These are phyloP conservation scores for Clohesyomyces aquaticus DNA, from an alignment of 495 filamentous ascomycete species.

Conservation along the genomic window DNA sequence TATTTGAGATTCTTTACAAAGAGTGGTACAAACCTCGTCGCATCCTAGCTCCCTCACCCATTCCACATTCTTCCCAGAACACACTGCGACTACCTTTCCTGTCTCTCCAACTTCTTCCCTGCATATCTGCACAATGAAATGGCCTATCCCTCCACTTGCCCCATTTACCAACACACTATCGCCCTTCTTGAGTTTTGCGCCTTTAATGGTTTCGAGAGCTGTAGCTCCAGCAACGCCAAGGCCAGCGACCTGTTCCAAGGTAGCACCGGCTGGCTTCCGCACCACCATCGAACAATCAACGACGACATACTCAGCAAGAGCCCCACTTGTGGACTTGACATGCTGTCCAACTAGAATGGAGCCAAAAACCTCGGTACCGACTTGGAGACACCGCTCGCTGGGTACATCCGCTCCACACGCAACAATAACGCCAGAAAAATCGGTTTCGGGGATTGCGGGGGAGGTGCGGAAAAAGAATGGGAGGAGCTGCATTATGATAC, in stretches of 20 bases:
- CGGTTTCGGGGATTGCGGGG: conserved; percentile 49
- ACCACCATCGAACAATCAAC: conserved; percentile 42
- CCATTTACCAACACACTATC: conserved; percentile 47
- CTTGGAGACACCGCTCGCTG: conserved; percentile 19
- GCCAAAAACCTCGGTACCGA: conserved; percentile 47
- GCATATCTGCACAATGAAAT: conserved; percentile 49
- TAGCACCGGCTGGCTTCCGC: conserved; percentile 33
- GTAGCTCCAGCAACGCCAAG: conserved; percentile 46
- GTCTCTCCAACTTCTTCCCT: conserved; percentile 42
- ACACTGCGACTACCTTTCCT: conserved; percentile 50
- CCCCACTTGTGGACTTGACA: conserved; percentile 36
- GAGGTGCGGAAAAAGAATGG: conserved; percentile 45
- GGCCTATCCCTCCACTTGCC: conserved; percentile 51
- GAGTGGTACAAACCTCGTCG: conserved; percentile 36
- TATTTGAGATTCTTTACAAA: neutral
- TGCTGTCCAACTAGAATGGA: conserved; percentile 41
- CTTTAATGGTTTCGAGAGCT: conserved; percentile 42
- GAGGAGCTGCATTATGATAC: conserved; percentile 45
- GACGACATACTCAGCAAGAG: conserved; percentile 46
- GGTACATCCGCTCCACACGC: conserved; percentile 32
- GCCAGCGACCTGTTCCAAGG: conserved; percentile 43
- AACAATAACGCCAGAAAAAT: conserved; percentile 50
- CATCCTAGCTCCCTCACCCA: conserved; percentile 46
- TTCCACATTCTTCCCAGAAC: conserved; percentile 44
- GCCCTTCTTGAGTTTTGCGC: conserved; percentile 29